phyloP scores from a whole-genome alignment of 1,284 basidiomycete species.

The Bondarzewia mesenterica region DNA sequence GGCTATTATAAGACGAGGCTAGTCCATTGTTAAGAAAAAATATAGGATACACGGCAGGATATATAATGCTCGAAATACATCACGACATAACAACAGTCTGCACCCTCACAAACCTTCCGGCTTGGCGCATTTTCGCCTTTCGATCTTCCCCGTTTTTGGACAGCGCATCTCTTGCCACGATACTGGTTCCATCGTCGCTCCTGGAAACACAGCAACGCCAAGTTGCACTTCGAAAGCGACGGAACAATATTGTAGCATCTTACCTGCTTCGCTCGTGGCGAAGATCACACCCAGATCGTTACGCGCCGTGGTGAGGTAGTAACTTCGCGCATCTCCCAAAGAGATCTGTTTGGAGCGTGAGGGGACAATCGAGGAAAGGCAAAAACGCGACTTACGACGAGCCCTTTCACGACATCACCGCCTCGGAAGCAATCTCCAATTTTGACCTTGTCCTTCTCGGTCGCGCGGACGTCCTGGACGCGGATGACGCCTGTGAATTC shows the following conservation, averaged over 20 bases:
- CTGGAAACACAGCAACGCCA: conserved; percentile 25
- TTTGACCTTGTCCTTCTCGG: conserved; percentile 89
- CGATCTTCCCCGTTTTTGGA: conserved; percentile 71
- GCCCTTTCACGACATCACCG: conserved; percentile 90
- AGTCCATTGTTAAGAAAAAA: too few species aligned
- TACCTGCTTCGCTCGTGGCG: conserved; percentile 76
- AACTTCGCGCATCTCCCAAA: conserved; percentile 86
- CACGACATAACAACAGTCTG: background rate
- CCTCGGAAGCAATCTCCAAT: conserved; percentile 93
- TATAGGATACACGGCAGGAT: too few species aligned
- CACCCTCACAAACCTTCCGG: conserved; percentile 49
- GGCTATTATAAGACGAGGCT: too few species aligned
- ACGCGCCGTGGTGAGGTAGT: conserved; percentile 90
- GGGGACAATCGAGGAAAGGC: background rate
- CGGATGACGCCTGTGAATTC: conserved; percentile 93
- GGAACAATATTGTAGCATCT: conserved; percentile 11
- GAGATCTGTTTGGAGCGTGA: conserved; percentile 55
- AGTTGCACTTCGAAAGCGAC: background rate
- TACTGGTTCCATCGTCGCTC: conserved; percentile 74
- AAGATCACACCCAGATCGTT: conserved; percentile 93
- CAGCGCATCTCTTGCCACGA: conserved; percentile 93
- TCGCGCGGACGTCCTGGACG: conserved; percentile 85
- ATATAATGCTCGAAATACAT: too few species aligned
- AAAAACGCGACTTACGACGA: conserved; percentile 61
- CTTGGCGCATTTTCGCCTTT: conserved; percentile 87